Conservation (phyloP, 2,329 filamentous ascomycete species). For the Fusarium pininemorale region DNA sequence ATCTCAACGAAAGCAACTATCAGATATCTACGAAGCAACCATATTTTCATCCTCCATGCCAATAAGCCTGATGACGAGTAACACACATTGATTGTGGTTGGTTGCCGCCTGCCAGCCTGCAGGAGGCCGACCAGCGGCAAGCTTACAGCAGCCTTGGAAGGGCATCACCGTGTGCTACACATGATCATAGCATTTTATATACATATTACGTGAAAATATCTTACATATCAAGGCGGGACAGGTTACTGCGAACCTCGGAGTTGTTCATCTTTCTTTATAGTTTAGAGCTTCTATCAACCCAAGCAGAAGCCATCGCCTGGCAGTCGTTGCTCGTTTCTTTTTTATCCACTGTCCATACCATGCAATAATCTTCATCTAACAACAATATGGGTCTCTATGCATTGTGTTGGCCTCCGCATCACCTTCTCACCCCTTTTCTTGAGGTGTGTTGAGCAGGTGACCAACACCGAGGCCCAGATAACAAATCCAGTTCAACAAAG, state of each 20-base stretch:
- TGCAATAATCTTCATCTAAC: slow-evolving; percentile 37
- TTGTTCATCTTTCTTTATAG: slow-evolving; percentile 38
- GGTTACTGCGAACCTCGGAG: not conserved
- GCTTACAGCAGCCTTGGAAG: not conserved
- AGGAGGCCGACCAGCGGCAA: slow-evolving; percentile 29
- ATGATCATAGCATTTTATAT: not conserved
- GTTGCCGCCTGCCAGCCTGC: slow-evolving; percentile 15
- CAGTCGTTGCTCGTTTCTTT: slow-evolving; percentile 27
- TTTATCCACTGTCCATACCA: slow-evolving; percentile 17
- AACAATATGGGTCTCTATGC: slow-evolving; percentile 18
- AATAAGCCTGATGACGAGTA: not conserved
- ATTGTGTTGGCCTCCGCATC: slow-evolving; percentile 16
- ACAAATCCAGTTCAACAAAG: slow-evolving; percentile 18
- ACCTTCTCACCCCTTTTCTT: not conserved
- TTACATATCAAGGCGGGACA: not conserved
- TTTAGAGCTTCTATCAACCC: slow-evolving; percentile 39
- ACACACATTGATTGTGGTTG: not conserved
- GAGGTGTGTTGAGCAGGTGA: not conserved
- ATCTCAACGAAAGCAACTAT: not conserved
- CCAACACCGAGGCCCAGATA: slow-evolving; percentile 3
- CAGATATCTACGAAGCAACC: not conserved
- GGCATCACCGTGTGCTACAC: not conserved
- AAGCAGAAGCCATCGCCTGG: slow-evolving; percentile 26
- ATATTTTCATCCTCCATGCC: not conserved
- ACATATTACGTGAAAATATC: not conserved